Evolutionary conservation across 2,329 filamentous ascomycete genomes (phyloP), one percentile per base, ranked within the genome.

Genomic region (Ophiostoma piceae): DNA sequence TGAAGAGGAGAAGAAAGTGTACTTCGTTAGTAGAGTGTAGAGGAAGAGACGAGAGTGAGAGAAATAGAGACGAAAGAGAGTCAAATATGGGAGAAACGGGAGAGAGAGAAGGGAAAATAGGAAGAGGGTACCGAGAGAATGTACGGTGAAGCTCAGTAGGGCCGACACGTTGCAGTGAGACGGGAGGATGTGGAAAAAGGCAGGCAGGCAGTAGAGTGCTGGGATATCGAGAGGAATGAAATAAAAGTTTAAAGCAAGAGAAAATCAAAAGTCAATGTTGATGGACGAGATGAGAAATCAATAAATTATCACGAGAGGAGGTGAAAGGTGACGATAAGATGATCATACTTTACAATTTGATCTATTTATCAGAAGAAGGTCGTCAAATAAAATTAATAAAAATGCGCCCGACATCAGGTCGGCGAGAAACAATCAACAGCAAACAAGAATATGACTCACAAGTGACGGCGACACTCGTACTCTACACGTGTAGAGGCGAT

Each of bases 81-180:
- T 14, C 35, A 35, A 35, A 35, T 35, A 8, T 35, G 9, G 11
- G 39, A 41, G 43, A 19, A 51, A 51, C 35, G 35, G 35, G 2
- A 19, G n/a, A 51, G 47, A 22, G 47, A 22, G 16, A 22, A 51
- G 19, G 9, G 8, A 35, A 35, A 22, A 9, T 0, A 51, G 16
- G 22, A 4, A 51, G 22, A 26, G 12, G 11, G 14, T 29, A 29
- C 51, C 47, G 5, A 14, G 9, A 57, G 51, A 9, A 57, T 57
- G 51, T 26, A 57, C 51, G 51, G 51, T 57, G 51, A 57, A 57
- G 51, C 51, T 57, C 51, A 29, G 51, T 14, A 57, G 51, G 51
- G n/a, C 51, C 51, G n/a, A 26, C 51, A 57, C 51, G 51, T 57
- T 57, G 51, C 51, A 57, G 51, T 29, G n/a, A 57, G 51, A 57